A percentile compares a stretch with the other conserved stretches of the same genome.
Evolutionary conservation across 352 stramenopile genomes (phyloP).

Genomic region (Blastocystis sp.): DNA sequence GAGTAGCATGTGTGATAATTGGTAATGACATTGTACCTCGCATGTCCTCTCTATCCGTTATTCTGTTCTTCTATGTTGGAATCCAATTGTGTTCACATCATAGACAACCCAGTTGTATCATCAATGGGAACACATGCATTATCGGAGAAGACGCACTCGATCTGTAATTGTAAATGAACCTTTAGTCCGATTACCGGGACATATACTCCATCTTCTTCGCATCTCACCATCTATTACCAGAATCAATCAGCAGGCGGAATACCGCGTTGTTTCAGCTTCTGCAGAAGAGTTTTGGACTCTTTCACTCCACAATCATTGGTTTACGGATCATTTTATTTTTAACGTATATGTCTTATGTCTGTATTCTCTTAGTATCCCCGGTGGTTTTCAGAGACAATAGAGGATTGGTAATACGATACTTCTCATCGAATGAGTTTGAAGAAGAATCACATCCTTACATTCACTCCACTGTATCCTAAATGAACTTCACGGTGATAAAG

Average conservation of each 20-base stretch:
- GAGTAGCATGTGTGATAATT: not conserved
- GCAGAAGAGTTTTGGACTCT: not conserved
- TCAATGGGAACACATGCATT: not conserved
- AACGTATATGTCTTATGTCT: not conserved
- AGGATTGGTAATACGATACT: not conserved
- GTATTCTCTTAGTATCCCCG: not conserved
- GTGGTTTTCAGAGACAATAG: not conserved
- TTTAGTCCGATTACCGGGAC: not conserved
- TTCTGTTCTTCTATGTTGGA: not conserved
- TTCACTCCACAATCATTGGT: not conserved
- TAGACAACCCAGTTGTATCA: not conserved
- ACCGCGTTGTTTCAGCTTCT: not conserved
- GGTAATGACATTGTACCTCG: conserved; percentile 34
- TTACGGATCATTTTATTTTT: conserved; percentile 20
- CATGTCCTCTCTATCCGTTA: not conserved
- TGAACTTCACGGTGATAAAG: too few species aligned
- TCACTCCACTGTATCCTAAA: too few species aligned
- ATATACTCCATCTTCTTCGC: not conserved
- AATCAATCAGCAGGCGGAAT: not conserved
- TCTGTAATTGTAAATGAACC: too few species aligned
- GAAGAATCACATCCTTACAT: too few species aligned
- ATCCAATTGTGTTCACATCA: not conserved
- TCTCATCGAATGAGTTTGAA: too few species aligned
- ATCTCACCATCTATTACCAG: not conserved
- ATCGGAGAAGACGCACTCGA: not conserved